Evolutionary conservation across 192 early-diverging fungal species (phyloP).

Genomic region (Coemansia sp.): DNA sequence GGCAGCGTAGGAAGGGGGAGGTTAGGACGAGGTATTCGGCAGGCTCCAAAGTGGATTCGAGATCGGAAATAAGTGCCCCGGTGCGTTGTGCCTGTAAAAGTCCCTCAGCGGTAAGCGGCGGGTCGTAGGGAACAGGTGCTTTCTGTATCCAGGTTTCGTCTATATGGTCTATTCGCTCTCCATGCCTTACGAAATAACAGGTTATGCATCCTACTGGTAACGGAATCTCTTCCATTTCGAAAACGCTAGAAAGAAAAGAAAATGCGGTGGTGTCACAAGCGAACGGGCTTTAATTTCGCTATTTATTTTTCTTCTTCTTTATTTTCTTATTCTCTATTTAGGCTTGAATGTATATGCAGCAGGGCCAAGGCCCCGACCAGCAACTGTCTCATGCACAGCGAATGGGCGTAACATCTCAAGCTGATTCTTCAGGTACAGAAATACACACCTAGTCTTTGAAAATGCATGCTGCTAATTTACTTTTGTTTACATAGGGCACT

Average conservation of each 20-base stretch:
- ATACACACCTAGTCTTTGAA: not conserved
- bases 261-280: no score
- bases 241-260: not conserved
- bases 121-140: constrained; percentile 33
- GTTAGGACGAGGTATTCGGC: constrained; percentile 29
- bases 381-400: constrained; percentile 42
- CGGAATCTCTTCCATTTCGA: constrained; percentile 6
- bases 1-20: constrained; percentile 51
- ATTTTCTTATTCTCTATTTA: no score
- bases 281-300: no score
- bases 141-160: constrained; percentile 36
- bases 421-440: constrained; percentile 39
- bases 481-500: constrained; percentile 8
- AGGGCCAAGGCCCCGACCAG: constrained; percentile 52
- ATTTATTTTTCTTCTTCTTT: no score
- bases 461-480: not conserved
- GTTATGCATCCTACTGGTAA: constrained; percentile 28
- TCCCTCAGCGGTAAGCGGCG: constrained; percentile 41
- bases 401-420: constrained; percentile 36
- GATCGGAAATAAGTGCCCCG: constrained; percentile 26
- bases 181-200: constrained; percentile 46
- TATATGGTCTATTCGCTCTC: constrained; percentile 50
- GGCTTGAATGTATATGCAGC: constrained; percentile 45
- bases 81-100: constrained; percentile 24
- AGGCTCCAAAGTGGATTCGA: constrained; percentile 9